These are phyloP conservation scores for Lasiodiplodia sp. DNA, from an alignment of 2,329 filamentous ascomycete genomes.

Conservation along the genomic window DNA sequence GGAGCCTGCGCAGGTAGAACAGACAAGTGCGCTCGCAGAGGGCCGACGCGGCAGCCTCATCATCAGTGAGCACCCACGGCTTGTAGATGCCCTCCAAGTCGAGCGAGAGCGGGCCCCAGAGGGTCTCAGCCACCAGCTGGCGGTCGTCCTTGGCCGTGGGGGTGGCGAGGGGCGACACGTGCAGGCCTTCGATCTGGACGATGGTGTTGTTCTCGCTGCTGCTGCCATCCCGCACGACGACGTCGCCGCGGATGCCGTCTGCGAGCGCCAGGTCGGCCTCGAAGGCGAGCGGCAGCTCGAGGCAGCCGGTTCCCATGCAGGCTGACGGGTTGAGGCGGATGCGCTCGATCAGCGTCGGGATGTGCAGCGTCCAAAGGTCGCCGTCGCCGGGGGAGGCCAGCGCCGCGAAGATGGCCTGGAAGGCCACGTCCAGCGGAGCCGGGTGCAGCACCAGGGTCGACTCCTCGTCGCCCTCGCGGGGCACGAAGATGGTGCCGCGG, in stretches of 20 bases:
- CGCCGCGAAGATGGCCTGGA: constrained; percentile 43
- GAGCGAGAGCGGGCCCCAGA: neutral
- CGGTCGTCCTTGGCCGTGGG: neutral
- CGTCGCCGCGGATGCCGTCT: neutral
- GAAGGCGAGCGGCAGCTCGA: neutral
- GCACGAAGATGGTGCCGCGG: constrained; percentile 8
- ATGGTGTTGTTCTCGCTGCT: neutral
- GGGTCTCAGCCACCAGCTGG: neutral
- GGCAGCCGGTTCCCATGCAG: neutral
- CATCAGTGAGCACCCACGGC: neutral
- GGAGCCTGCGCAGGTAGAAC: no score
- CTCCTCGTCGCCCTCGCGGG: no score
- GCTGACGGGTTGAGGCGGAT: constrained; percentile 37
- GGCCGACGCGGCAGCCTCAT: neutral
- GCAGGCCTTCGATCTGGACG: neutral
- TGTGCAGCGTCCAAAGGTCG: constrained; percentile 36
- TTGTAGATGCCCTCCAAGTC: neutral
- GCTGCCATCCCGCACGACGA: neutral
- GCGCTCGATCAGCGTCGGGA: constrained; percentile 35
- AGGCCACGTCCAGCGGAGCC: constrained; percentile 40
- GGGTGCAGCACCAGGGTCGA: constrained; percentile 36
- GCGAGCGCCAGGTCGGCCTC: neutral
- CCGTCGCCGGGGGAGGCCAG: constrained; percentile 41
- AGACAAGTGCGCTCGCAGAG: no score
- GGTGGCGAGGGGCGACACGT: neutral